Conservation (phyloP, 179 eudicot genomes). For the Beta corolliflora region DNA sequence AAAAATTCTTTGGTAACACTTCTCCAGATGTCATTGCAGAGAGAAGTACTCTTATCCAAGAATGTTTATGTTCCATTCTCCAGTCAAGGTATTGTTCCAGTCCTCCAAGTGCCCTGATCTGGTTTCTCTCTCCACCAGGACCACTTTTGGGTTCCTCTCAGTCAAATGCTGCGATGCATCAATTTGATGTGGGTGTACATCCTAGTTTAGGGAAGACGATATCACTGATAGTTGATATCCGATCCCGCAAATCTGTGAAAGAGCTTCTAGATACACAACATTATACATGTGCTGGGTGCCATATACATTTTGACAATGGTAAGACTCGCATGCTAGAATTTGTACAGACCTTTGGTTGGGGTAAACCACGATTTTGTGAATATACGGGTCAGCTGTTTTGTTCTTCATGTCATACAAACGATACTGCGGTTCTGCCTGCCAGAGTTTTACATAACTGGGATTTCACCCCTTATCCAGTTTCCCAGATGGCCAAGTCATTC, state of each 20-base stretch:
- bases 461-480: constrained; percentile 78
- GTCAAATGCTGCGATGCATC: constrained; percentile 36
- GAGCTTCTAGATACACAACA: constrained; percentile 83
- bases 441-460: constrained; percentile 96
- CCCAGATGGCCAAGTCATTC: constrained; percentile 89
- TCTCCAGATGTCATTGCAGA: constrained; percentile 81
- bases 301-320: constrained; percentile 71
- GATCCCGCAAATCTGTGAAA: constrained; percentile 57
- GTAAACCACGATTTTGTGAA: constrained; percentile 92
- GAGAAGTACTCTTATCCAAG: constrained; percentile 85
- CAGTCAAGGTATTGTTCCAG: constrained; percentile 42
- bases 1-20: constrained; percentile 79
- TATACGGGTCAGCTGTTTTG: constrained; percentile 93
- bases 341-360: constrained; percentile 85
- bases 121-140: constrained; percentile 76
- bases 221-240: constrained; percentile 71
- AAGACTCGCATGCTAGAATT: constrained; percentile 71
- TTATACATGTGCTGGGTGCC: constrained; percentile 91
- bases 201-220: constrained; percentile 71
- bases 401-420: constrained; percentile 85
- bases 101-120: constrained; percentile 55
- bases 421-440: constrained; percentile 82
- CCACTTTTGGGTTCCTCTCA: constrained; percentile 46
- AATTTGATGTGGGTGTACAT: constrained; percentile 34
- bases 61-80: constrained; percentile 71